Percentiles rank a stretch among this genome's conserved stretches.
These are phyloP conservation scores for Bromus sterilis DNA, from an alignment of 176 grass and related monocot genomes.

Conservation along the genomic window DNA sequence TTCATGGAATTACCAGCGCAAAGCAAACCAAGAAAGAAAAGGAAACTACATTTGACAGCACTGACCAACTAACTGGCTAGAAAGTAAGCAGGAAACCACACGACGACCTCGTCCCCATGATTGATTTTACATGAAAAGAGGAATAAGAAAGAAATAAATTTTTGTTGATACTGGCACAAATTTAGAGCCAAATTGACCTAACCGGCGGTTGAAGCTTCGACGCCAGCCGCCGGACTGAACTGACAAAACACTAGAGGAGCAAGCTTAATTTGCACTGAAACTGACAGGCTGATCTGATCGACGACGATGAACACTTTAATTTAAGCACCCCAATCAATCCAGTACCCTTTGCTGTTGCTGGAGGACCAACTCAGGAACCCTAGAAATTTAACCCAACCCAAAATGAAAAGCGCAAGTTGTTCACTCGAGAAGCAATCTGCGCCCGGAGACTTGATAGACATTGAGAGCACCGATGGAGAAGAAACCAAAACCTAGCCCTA, in stretches of 20 bases:
- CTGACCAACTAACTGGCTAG: background rate
- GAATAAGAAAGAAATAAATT: background rate
- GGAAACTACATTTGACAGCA: background rate
- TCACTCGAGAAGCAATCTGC: background rate
- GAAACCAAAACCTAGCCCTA: slow-evolving; percentile 45
- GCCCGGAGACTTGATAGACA: no score
- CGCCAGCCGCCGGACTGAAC: no score
- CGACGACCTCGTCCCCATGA: background rate
- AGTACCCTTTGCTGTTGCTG: background rate
- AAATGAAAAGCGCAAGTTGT: background rate
- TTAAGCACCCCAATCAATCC: background rate
- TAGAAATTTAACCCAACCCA: background rate
- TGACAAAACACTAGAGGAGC: background rate
- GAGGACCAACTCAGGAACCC: no score
- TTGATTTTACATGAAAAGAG: background rate
- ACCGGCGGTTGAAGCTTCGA: no score
- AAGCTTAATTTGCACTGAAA: background rate
- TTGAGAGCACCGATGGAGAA: slow-evolving; percentile 13
- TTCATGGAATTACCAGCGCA: background rate
- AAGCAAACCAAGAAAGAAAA: background rate
- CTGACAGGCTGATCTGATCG: no score
- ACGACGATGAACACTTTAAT: background rate
- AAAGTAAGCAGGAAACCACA: background rate
- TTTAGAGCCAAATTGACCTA: background rate
- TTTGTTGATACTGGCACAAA: background rate